Percentiles rank a stretch among this genome's conserved stretches.
These are phyloP conservation scores for Apophysomyces ossiformis DNA, from an alignment of 371 early-diverging fungal species.

Conservation along the genomic window DNA sequence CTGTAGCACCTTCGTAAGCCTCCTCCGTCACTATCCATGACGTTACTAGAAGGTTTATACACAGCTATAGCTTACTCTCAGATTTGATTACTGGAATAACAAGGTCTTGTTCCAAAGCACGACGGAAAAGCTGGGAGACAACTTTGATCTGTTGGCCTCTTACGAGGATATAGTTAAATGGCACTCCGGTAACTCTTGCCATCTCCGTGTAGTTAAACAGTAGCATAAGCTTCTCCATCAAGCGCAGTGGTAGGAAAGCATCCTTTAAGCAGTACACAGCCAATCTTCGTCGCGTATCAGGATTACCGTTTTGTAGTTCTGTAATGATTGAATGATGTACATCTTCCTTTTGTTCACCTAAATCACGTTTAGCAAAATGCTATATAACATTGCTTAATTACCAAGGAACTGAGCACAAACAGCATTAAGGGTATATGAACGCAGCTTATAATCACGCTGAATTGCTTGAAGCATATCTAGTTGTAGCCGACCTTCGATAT, in stretches of 20 bases:
- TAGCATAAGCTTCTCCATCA: conserved; percentile 98
- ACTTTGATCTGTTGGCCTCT: conserved; percentile 99
- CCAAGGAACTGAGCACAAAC: conserved; percentile 97
- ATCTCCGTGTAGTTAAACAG: conserved; percentile 99
- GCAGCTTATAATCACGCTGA: conserved; percentile 96
- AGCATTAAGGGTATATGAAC: conserved; percentile 97
- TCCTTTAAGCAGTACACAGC: conserved; percentile 99
- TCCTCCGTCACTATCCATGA: conserved; percentile 69
- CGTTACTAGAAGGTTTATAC: neutral
- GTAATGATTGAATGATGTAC: conserved; percentile 99
- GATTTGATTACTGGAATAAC: conserved; percentile 92
- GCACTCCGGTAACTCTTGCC: conserved; percentile 98
- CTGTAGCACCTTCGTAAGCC: conserved; percentile 98
- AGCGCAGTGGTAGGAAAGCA: conserved; percentile 95
- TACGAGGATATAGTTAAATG: conserved; percentile 94
- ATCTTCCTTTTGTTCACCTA: conserved; percentile 99
- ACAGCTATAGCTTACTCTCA: conserved; percentile 54
- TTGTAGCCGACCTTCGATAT: conserved; percentile 95
- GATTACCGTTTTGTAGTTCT: conserved; percentile 94
- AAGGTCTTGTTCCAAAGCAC: conserved; percentile 83
- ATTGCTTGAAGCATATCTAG: conserved; percentile 97
- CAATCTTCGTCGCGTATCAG: conserved; percentile 96
- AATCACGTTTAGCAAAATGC: neutral
- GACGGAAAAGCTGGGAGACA: conserved; percentile 95
- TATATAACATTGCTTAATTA: conserved; percentile 21